Evolutionary conservation across 352 stramenopile genomes (phyloP).

Genomic region (Phytopythium sindhum): DNA sequence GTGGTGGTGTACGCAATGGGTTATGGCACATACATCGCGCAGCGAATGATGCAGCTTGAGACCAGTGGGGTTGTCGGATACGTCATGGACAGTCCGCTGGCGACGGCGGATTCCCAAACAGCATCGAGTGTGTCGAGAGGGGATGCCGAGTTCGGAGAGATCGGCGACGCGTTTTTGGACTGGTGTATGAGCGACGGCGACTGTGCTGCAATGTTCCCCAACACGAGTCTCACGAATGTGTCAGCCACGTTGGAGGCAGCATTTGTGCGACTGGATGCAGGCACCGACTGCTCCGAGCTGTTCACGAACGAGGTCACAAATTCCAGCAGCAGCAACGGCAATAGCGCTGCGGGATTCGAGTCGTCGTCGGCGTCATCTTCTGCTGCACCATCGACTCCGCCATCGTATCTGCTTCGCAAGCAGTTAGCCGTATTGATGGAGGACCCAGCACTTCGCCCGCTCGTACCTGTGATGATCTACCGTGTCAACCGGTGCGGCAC

Average conservation of each 20-base stretch:
- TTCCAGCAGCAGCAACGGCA: slow-evolving; percentile 3
- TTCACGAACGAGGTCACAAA: slow-evolving; percentile 9
- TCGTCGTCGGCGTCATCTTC: background rate
- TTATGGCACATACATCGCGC: slow-evolving; percentile 61
- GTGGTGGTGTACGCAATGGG: slow-evolving; percentile 63
- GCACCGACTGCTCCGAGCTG: slow-evolving; percentile 22
- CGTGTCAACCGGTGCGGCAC: slow-evolving; percentile 49
- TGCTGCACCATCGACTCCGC: slow-evolving; percentile 10
- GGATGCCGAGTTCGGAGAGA: slow-evolving; percentile 39
- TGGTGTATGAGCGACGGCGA: slow-evolving; percentile 40
- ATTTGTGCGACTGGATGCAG: slow-evolving; percentile 35
- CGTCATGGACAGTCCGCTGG: slow-evolving; percentile 50
- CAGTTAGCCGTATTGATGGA: slow-evolving; percentile 51
- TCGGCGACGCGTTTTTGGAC: slow-evolving; percentile 39
- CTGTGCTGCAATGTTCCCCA: slow-evolving; percentile 38
- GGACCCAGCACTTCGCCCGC: slow-evolving; percentile 36
- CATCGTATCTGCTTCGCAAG: slow-evolving; percentile 41
- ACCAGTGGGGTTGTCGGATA: slow-evolving; percentile 51
- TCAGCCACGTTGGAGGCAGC: slow-evolving; percentile 28
- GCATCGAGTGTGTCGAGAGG: slow-evolving; percentile 22
- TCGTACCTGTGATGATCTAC: slow-evolving; percentile 63
- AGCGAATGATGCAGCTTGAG: slow-evolving; percentile 57
- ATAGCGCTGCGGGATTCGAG: background rate
- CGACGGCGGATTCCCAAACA: slow-evolving; percentile 10
- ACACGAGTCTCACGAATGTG: slow-evolving; percentile 24